These are phyloP conservation scores for Fagopyrum homotropicum DNA, from an alignment of 148 eudicot species.

Conservation along the genomic window DNA sequence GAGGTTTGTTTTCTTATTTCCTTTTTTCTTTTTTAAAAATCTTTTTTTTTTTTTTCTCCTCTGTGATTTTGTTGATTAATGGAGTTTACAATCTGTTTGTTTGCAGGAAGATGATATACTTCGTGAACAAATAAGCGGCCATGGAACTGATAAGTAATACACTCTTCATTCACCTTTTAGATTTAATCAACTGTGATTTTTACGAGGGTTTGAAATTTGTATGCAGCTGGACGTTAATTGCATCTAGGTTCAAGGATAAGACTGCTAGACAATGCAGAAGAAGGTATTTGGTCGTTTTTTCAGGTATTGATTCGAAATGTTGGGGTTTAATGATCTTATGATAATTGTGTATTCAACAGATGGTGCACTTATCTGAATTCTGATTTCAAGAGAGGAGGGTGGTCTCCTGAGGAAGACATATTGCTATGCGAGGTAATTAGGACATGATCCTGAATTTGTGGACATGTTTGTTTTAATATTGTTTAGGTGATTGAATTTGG, in stretches of 20 bases:
- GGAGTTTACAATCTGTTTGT: background rate
- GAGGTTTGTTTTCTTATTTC: slow-evolving; percentile 36
- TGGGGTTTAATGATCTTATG: background rate
- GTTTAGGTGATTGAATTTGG: background rate
- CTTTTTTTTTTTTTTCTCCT: background rate
- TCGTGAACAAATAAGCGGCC: slow-evolving; percentile 66
- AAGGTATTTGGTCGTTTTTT: slow-evolving; percentile 38
- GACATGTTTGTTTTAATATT: background rate
- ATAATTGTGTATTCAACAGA: slow-evolving; percentile 28
- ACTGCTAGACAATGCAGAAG: slow-evolving; percentile 97
- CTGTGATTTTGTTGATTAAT: background rate
- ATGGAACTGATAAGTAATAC: slow-evolving; percentile 80
- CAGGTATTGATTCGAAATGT: background rate
- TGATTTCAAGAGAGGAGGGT: slow-evolving; percentile 92
- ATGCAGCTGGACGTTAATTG: slow-evolving; percentile 84
- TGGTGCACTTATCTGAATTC: slow-evolving; percentile 97
- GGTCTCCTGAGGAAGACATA: slow-evolving; percentile 97
- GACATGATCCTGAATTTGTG: background rate
- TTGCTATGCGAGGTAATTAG: slow-evolving; percentile 80
- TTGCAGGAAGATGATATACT: slow-evolving; percentile 95
- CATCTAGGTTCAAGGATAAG: slow-evolving; percentile 88
- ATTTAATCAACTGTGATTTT: slow-evolving; percentile 17
- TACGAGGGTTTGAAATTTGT: background rate
- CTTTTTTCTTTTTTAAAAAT: background rate
- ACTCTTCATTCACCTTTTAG: background rate